Percentiles rank a stretch among this genome's conserved stretches.
Conservation (phyloP, 768 basidiomycete species). For the Collybia sordida region DNA sequence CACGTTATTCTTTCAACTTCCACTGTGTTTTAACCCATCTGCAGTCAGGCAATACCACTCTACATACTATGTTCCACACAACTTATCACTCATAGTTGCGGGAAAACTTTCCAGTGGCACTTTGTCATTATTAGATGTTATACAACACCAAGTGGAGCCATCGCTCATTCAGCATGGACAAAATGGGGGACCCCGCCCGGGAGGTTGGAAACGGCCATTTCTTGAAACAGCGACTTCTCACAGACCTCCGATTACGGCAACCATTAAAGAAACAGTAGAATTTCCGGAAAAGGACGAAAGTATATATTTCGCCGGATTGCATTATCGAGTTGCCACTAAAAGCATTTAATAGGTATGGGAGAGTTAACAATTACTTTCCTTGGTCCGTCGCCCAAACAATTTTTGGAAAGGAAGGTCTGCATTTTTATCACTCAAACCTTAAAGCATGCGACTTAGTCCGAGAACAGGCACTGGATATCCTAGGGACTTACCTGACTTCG, state of each 20-base stretch:
- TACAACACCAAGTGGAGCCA: constrained; percentile 85
- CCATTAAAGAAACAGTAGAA: constrained; percentile 68
- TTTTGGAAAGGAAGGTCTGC: constrained; percentile 67
- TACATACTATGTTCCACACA: constrained; percentile 92
- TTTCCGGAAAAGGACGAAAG: constrained; percentile 98
- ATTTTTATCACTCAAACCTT: neutral
- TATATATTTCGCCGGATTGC: constrained; percentile 19
- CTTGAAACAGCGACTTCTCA: constrained; percentile 79
- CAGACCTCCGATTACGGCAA: constrained; percentile 49
- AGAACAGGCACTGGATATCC: constrained; percentile 74
- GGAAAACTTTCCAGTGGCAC: constrained; percentile 84
- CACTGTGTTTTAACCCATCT: constrained; percentile 7
- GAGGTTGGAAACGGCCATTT: constrained; percentile 92
- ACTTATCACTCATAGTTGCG: constrained; percentile 83
- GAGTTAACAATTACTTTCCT: constrained; percentile 77
- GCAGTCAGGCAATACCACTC: constrained; percentile 87
- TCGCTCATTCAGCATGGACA: constrained; percentile 74
- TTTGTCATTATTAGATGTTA: constrained; percentile 70
- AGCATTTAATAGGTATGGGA: constrained; percentile 53
- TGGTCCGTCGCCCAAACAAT: constrained; percentile 73
- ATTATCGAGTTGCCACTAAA: neutral
- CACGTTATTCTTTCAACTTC: constrained; percentile 10
- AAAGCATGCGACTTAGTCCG: constrained; percentile 3
- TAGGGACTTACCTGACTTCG: constrained; percentile 87
- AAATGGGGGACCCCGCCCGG: constrained; percentile 65